These are phyloP conservation scores for Colletotrichum magnum DNA, from an alignment of 2,329 filamentous ascomycete species.

Conservation along the genomic window DNA sequence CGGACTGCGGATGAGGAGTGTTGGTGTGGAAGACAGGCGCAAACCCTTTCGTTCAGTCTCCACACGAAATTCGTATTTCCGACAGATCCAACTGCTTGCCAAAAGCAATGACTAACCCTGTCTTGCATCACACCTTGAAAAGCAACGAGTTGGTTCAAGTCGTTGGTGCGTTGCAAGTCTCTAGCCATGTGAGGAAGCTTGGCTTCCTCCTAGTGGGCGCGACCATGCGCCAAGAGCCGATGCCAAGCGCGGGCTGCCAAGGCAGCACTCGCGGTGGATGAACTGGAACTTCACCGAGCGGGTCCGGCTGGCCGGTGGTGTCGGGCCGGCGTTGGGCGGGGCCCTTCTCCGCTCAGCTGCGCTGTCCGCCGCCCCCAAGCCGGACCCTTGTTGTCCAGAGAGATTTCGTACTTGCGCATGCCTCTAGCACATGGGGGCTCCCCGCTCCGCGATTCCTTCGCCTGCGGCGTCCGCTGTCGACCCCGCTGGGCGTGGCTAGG, in stretches of 20 bases:
- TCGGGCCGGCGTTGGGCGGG: slow-evolving; percentile 2
- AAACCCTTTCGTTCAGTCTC: not conserved
- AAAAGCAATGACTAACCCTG: not conserved
- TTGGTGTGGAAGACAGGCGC: not conserved
- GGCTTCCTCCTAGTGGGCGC: not conserved
- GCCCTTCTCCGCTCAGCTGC: not conserved
- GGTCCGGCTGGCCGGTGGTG: slow-evolving; percentile 14
- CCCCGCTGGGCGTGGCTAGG: too few species aligned
- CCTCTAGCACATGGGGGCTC: not conserved
- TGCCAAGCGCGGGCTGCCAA: slow-evolving; percentile 14
- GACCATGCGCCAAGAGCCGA: not conserved
- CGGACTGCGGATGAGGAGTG: not conserved
- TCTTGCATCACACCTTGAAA: not conserved
- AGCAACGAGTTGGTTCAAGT: not conserved
- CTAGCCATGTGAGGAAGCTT: not conserved
- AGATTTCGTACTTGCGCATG: not conserved
- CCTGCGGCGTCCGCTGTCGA: not conserved
- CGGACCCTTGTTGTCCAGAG: not conserved
- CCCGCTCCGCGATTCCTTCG: not conserved
- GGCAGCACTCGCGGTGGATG: not conserved
- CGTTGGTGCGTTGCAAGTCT: not conserved
- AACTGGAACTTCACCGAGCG: not conserved
- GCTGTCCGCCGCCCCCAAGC: not conserved
- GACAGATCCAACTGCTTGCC: not conserved
- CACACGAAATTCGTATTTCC: too few species aligned